Evolutionary conservation across 1,284 basidiomycete genomes (phyloP).

Genomic region (Sanghuangporus sanghuang): DNA sequence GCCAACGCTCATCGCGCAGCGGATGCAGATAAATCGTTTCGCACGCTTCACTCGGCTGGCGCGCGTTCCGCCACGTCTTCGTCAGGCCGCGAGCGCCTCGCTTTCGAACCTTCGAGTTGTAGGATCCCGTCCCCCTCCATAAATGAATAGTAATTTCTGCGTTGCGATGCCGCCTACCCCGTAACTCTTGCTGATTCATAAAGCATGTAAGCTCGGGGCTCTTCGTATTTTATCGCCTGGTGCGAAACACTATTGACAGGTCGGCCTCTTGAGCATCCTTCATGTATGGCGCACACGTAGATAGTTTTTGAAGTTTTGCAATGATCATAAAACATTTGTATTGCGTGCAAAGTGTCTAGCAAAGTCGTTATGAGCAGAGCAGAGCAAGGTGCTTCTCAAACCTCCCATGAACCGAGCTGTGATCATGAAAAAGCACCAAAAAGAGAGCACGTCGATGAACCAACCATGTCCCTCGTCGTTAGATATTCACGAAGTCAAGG

Average conservation of each 20-base stretch:
- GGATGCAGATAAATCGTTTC: not conserved
- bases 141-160: not conserved
- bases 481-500: conserved; percentile 68
- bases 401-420: not conserved
- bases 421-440: not conserved
- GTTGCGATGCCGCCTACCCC: no score
- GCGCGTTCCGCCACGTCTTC: not conserved
- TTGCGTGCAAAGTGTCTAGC: not conserved
- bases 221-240: not conserved
- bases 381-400: not conserved
- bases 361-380: not conserved
- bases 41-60: not conserved
- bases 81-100: not conserved
- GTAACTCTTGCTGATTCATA: no score
- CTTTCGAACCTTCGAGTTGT: not conserved
- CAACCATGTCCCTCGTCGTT: conserved; percentile 22
- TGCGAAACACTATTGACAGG: not conserved
- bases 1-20: not conserved
- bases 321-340: not conserved
- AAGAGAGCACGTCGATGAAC: not conserved
- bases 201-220: not conserved
- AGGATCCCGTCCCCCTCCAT: not conserved
- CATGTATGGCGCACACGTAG: not conserved
- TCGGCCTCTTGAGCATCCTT: not conserved
- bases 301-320: not conserved